Conservation (phyloP, 2,329 filamentous ascomycete genomes). For the Zasmidium cellare region DNA sequence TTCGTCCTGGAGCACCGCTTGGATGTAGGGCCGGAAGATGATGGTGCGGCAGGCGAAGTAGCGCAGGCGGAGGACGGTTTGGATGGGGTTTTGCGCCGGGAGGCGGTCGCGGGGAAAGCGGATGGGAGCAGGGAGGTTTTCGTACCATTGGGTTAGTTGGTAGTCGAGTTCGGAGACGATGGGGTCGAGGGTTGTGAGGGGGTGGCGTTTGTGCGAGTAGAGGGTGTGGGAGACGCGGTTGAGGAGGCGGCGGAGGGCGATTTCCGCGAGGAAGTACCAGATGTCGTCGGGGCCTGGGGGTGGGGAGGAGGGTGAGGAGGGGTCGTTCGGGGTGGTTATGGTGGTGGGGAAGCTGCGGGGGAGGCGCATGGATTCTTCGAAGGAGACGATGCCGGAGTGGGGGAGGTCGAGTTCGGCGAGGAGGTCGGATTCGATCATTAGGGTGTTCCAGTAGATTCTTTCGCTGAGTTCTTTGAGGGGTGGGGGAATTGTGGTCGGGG, state of each 20-base stretch:
- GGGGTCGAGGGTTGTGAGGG: slow-evolving; percentile 72
- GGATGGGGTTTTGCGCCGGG: slow-evolving; percentile 69
- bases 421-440: slow-evolving; percentile 77
- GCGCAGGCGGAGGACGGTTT: slow-evolving; percentile 74
- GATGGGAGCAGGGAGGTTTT: slow-evolving; percentile 70
- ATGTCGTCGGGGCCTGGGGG: slow-evolving; percentile 68
- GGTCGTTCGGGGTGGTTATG: slow-evolving; percentile 43
- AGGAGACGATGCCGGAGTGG: slow-evolving; percentile 79
- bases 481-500: slow-evolving; percentile 68
- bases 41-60: slow-evolving; percentile 86
- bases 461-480: slow-evolving; percentile 72
- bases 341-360: slow-evolving; percentile 77
- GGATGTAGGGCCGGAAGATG: slow-evolving; percentile 80
- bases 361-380: slow-evolving; percentile 76
- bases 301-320: too few species aligned
- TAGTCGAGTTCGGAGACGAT: slow-evolving; percentile 79
- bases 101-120: slow-evolving; percentile 74
- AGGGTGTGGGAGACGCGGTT: slow-evolving; percentile 34
- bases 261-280: slow-evolving; percentile 85
- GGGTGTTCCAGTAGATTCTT: slow-evolving; percentile 80
- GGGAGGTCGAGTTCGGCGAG: slow-evolving; percentile 78
- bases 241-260: slow-evolving; percentile 72
- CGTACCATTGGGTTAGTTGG: slow-evolving; percentile 83
- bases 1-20: slow-evolving; percentile 77
- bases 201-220: slow-evolving; percentile 53